These are phyloP conservation scores for Lentinula sp. DNA, from an alignment of 768 basidiomycete genomes.

Conservation along the genomic window DNA sequence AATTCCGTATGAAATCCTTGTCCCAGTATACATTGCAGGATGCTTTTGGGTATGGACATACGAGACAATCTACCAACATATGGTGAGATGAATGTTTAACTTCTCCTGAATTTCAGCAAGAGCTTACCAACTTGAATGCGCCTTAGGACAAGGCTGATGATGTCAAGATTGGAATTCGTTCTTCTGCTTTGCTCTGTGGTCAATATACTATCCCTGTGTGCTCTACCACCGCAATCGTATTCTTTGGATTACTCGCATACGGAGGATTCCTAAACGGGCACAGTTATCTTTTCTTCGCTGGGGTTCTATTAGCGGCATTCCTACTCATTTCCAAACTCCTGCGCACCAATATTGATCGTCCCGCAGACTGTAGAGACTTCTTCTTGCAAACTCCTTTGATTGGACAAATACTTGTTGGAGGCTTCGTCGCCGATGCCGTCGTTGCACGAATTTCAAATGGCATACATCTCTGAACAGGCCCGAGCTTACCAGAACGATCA, in stretches of 20 bases:
- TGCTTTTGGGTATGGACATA: slow-evolving; percentile 25
- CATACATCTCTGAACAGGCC: slow-evolving; percentile 5
- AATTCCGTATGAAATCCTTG: slow-evolving; percentile 19
- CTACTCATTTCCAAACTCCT: slow-evolving; percentile 15
- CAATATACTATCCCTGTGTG: slow-evolving; percentile 41
- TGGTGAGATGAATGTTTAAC: slow-evolving; percentile 12
- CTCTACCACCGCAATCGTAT: slow-evolving; percentile 32
- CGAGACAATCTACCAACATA: slow-evolving; percentile 27
- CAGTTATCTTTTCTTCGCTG: slow-evolving; percentile 27
- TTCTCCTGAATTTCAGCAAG: background rate
- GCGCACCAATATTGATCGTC: slow-evolving; percentile 20
- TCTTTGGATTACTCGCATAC: slow-evolving; percentile 36
- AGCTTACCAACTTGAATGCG: background rate
- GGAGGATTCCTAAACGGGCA: slow-evolving; percentile 40
- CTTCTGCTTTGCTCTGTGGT: slow-evolving; percentile 51
- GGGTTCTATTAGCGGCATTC: slow-evolving; percentile 13
- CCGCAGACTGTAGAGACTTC: slow-evolving; percentile 18
- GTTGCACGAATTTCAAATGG: slow-evolving; percentile 12
- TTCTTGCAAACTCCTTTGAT: slow-evolving; percentile 21
- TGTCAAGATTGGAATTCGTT: slow-evolving; percentile 47
- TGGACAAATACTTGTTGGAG: slow-evolving; percentile 21
- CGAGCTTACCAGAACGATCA: background rate
- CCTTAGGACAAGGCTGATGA: slow-evolving; percentile 55
- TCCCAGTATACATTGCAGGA: slow-evolving; percentile 18
- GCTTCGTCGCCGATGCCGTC: slow-evolving; percentile 19